phyloP scores from a whole-genome alignment of 345 rosid species.

The Dipteronia sinensis region DNA sequence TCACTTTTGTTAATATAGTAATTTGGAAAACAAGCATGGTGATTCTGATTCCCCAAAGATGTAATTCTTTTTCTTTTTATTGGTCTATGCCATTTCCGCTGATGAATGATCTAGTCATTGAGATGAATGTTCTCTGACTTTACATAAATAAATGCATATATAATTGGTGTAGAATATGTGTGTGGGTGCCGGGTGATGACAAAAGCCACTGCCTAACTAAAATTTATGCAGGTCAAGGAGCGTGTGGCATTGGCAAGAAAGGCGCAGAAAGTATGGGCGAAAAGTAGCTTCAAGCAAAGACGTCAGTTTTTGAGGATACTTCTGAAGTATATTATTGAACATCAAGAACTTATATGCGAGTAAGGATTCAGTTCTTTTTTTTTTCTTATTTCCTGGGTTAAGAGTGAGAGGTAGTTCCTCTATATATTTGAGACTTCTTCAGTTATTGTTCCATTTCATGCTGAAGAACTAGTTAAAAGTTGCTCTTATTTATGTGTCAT shows the following conservation, averaged over 20 bases:
- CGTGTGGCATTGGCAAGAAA: constrained; percentile 82
- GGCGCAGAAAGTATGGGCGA: constrained; percentile 93
- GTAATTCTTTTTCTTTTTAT: not conserved
- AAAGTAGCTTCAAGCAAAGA: constrained; percentile 89
- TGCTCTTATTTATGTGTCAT: constrained; percentile 14
- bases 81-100: not conserved
- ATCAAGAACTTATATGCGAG: constrained; percentile 98
- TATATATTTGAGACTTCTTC: not conserved
- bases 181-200: not conserved
- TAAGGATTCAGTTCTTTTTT: constrained; percentile 37
- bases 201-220: constrained; percentile 2
- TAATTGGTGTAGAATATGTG: not conserved
- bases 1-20: not conserved
- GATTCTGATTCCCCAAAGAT: not conserved
- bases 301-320: constrained; percentile 93
- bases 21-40: not conserved
- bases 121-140: not conserved
- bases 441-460: constrained; percentile 7
- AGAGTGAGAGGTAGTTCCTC: not conserved
- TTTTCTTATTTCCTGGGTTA: not conserved
- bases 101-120: not conserved
- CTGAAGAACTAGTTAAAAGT: not conserved
- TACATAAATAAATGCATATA: not conserved
- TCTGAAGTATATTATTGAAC: constrained; percentile 83
- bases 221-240: constrained; percentile 63